Evolutionary conservation across 192 early-diverging fungal species (phyloP).

Genomic region (Spizellomyces punctatus): DNA sequence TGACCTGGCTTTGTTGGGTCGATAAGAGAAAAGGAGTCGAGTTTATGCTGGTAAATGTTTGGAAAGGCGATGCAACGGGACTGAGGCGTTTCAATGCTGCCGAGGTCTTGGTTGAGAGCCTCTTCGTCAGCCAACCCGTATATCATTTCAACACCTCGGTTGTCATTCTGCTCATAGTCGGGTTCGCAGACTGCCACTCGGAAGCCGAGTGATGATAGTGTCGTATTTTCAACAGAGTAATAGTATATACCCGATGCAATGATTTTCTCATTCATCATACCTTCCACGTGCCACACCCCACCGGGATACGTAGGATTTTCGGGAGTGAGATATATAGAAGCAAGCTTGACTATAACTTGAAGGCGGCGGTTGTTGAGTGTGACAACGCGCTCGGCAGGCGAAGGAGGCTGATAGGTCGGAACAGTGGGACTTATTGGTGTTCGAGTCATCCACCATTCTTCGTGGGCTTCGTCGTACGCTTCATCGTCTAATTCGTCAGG

Average conservation of each 20-base stretch:
- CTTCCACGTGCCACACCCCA: slow-evolving; percentile 73
- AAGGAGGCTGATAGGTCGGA: neutral
- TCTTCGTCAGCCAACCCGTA: slow-evolving; percentile 39
- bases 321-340: slow-evolving; percentile 69
- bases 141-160: slow-evolving; percentile 2
- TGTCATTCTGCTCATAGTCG: neutral
- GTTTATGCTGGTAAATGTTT: slow-evolving; percentile 72
- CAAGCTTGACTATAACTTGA: slow-evolving; percentile 74
- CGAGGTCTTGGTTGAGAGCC: slow-evolving; percentile 39
- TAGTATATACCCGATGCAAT: slow-evolving; percentile 76
- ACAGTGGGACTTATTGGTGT: neutral
- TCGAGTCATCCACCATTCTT: neutral
- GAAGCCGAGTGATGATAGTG: slow-evolving; percentile 61
- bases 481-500: too few relatives aligned
- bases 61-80: slow-evolving; percentile 72
- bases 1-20: slow-evolving; percentile 64
- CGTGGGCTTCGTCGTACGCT: too few relatives aligned
- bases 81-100: slow-evolving; percentile 48
- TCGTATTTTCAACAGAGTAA: slow-evolving; percentile 72
- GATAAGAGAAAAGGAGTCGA: slow-evolving; percentile 60
- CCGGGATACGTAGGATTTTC: slow-evolving; percentile 60
- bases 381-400: slow-evolving; percentile 8
- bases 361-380: slow-evolving; percentile 43
- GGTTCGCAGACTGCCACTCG: slow-evolving; percentile 36
- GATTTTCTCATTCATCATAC: slow-evolving; percentile 70